Evolutionary conservation across 257 asterid species (phyloP).

Genomic region (Marsdenia floribunda): DNA sequence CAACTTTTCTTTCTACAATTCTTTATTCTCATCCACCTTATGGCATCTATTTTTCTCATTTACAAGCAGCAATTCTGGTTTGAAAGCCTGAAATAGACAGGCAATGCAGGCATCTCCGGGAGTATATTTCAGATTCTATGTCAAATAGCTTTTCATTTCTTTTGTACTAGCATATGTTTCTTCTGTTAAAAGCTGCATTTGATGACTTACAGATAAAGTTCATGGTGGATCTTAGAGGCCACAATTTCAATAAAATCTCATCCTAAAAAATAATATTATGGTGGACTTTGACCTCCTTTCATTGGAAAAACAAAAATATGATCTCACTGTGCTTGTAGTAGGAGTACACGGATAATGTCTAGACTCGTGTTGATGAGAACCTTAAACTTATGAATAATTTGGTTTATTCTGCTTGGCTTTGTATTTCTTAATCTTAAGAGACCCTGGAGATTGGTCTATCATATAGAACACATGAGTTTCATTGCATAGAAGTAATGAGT

Average conservation of each 20-base stretch:
- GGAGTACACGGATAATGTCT: neutral
- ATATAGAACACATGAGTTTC: neutral
- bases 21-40: neutral
- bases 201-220: neutral
- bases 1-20: neutral
- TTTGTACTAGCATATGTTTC: too few relatives aligned
- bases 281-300: too few relatives aligned
- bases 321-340: neutral
- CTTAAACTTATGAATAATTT: neutral
- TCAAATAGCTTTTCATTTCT: neutral
- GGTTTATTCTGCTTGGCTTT: neutral
- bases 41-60: neutral
- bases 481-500: neutral
- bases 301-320: neutral
- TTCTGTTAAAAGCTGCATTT: neutral
- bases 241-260: neutral
- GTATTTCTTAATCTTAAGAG: neutral
- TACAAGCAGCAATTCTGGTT: neutral
- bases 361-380: neutral
- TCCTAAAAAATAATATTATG: neutral
- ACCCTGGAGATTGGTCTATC: neutral
- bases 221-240: neutral
- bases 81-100: too few relatives aligned
- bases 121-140: neutral
- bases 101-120: neutral